These are phyloP conservation scores for Radiomyces spectabilis DNA, from an alignment of 192 early-diverging fungal species.

Conservation along the genomic window DNA sequence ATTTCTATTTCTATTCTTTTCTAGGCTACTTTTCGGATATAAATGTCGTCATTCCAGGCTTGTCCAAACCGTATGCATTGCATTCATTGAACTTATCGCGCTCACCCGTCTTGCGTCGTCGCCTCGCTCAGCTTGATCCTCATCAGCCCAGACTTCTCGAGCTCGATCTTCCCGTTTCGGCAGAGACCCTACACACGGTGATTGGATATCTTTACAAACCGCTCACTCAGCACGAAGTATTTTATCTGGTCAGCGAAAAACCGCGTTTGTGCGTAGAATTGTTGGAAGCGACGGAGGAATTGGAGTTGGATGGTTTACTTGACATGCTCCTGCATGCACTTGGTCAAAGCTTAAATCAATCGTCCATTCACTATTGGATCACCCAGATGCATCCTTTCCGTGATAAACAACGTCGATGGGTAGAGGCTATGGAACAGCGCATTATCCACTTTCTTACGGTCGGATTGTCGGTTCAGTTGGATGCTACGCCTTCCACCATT, in stretches of 20 bases:
- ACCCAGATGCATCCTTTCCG: neutral
- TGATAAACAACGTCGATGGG: neutral
- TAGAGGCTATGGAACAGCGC: constrained; percentile 6
- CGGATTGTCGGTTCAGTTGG: constrained; percentile 1
- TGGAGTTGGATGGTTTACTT: neutral
- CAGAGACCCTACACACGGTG: constrained; percentile 9
- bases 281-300: neutral
- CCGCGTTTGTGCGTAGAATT: neutral
- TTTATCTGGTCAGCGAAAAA: neutral
- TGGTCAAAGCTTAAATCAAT: neutral
- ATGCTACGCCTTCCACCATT: constrained; percentile 4
- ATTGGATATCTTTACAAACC: neutral
- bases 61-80: constrained; percentile 9
- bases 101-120: constrained; percentile 10
- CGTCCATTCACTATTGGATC: constrained; percentile 1
- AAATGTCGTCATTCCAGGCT: constrained; percentile 2
- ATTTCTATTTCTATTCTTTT: neutral
- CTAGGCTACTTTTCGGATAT: constrained; percentile 17
- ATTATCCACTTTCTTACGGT: constrained; percentile 6
- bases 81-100: constrained; percentile 11
- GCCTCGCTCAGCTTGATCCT: neutral
- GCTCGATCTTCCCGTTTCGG: neutral
- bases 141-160: neutral
- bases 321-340: neutral
- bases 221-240: neutral